A percentile compares a stretch with the other conserved stretches of the same genome.
Conservation (phyloP, 2,329 filamentous ascomycete species). For the Capronia coronata region DNA sequence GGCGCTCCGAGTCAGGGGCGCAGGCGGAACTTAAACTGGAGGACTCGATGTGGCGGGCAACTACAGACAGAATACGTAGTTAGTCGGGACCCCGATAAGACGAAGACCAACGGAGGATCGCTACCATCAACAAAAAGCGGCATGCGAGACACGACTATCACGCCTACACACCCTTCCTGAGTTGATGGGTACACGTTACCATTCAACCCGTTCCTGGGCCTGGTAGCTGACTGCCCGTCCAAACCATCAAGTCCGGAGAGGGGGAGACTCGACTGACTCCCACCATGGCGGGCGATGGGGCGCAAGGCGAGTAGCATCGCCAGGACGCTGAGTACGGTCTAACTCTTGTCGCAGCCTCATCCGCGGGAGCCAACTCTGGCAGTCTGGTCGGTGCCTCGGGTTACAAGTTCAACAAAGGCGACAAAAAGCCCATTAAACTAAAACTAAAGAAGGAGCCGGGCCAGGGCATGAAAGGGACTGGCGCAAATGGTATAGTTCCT, state of each 20-base stretch:
- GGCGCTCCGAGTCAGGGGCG: neutral
- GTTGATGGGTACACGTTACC: neutral
- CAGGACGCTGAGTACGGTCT: neutral
- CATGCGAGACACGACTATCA: constrained; percentile 11
- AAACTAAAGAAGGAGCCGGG: constrained; percentile 39
- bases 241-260: neutral
- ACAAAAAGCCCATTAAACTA: constrained; percentile 41
- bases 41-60: constrained; percentile 1
- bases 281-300: constrained; percentile 7
- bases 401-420: constrained; percentile 42
- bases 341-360: constrained; percentile 4
- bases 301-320: constrained; percentile 3
- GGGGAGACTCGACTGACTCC: neutral
- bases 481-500: constrained; percentile 29
- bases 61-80: too few relatives aligned
- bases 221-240: neutral
- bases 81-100: neutral
- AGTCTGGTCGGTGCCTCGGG: constrained; percentile 42
- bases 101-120: neutral
- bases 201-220: neutral
- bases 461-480: constrained; percentile 34
- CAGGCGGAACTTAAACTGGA: neutral
- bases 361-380: neutral
- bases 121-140: constrained; percentile 12
- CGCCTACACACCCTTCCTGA: neutral